Evolutionary conservation across 129 eudicot species (phyloP).

Genomic region (Heracleum sosnowskyi): DNA sequence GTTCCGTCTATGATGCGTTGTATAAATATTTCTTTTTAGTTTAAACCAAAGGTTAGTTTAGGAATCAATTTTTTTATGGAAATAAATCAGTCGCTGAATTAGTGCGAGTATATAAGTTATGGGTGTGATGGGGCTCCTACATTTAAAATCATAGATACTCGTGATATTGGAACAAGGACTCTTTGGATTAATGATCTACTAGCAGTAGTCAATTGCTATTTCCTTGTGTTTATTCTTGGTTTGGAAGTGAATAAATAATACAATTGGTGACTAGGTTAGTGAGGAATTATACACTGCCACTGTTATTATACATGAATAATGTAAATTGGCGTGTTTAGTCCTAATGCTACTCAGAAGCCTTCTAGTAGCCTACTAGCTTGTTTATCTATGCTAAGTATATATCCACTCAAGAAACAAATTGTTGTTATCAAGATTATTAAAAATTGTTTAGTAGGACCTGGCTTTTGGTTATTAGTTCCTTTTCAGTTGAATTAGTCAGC

Average conservation of each 20-base stretch:
- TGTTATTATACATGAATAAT: neutral
- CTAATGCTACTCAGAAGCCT: neutral
- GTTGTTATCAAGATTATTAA: too few species aligned
- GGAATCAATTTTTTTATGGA: neutral
- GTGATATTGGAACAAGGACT: neutral
- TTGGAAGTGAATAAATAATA: neutral
- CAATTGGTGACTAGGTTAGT: neutral
- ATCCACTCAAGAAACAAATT: too few species aligned
- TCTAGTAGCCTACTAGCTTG: neutral
- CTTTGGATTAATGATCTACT: neutral
- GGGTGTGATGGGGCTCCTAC: neutral
- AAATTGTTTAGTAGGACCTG: too few species aligned
- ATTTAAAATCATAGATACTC: neutral
- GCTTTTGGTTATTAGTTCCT: too few species aligned
- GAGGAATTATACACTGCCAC: neutral
- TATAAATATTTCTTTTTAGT: neutral
- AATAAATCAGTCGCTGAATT: neutral
- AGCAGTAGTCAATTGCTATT: neutral
- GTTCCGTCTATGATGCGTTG: neutral
- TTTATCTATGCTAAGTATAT: too few species aligned
- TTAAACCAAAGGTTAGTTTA: neutral
- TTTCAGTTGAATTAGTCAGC: too few species aligned
- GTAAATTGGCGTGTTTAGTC: neutral
- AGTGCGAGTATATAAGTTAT: neutral
- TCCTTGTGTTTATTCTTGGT: neutral